phyloP scores from a whole-genome alignment of 371 early-diverging fungal genomes.

The Entomophthora muscae region DNA sequence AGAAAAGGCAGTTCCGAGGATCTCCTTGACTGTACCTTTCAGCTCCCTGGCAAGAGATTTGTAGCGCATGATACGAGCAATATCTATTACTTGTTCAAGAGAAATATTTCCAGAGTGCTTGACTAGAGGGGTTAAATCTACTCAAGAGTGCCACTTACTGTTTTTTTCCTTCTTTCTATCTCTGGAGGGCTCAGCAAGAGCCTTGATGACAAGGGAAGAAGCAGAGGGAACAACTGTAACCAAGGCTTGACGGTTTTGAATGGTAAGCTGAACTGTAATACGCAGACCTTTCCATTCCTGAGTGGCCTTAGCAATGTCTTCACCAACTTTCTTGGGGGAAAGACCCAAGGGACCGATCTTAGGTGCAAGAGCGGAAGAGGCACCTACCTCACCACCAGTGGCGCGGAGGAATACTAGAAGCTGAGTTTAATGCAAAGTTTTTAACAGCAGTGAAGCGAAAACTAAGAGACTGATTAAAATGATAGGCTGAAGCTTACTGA shows the following conservation, averaged over 20 bases:
- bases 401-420: conserved; percentile 93
- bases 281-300: too few species aligned
- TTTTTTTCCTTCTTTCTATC: conserved; percentile 99
- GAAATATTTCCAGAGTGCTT: too few species aligned
- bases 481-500: too few species aligned
- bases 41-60: too few species aligned
- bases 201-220: conserved; percentile 91
- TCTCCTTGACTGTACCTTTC: conserved; percentile 96
- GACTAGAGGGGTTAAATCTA: conserved; percentile 68
- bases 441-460: too few species aligned
- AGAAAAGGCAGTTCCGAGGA: conserved; percentile 90
- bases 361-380: conserved; percentile 95
- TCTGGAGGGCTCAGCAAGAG: conserved; percentile 97
- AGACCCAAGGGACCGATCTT: too few species aligned
- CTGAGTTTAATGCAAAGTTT: too few species aligned
- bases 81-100: too few species aligned
- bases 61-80: too few species aligned
- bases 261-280: conserved; percentile 90
- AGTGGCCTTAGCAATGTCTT: too few species aligned
- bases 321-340: too few species aligned
- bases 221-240: conserved; percentile 95
- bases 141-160: conserved; percentile 87
- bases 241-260: conserved; percentile 98
- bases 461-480: too few species aligned
- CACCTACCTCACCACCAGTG: conserved; percentile 96